Evolutionary conservation across 352 stramenopile species (phyloP), one percentile per base, ranked within the genome.

Genomic region (Thalassiosira oceanica): DNA sequence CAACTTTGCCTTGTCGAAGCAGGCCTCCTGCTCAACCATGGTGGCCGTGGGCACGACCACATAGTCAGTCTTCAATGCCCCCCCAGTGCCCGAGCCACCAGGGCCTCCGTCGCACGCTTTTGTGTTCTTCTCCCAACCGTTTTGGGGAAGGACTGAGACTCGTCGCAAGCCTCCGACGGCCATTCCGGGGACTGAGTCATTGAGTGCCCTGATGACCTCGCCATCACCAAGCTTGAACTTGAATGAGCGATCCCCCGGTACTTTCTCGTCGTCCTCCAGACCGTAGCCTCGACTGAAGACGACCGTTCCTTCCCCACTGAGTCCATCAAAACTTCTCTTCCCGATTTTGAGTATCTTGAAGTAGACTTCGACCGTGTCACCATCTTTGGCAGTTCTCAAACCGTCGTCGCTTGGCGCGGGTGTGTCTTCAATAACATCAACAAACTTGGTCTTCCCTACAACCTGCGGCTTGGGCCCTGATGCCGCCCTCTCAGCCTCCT

Each of bases 301-400:
- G 0, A 89, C 82, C 2, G 84, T 91, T 11, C 81, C 84, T 61
- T 91, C 81, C 18, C 84, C 84, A 56, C 58, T 83, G 5, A 91
- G 33, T 8, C 84, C 84, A 74, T 91, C 84, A 49, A 85, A 89
- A 24, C 62, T 83, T 23, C 84, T 52, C 56, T 91, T 91, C 8
- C 84, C 84, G 8, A 89, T 41, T 42, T 91, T 91, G 2, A 91
- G 55, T 3, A 90, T 79, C 54, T 84, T 88, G 70, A 77, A 89
- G 45, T 77, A 73, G n/a, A 91, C 35, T 8, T 62, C 35, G 0
- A 85, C 70, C 21, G 57, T 36, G 62, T 88, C 78, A 11, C 83
- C 83, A 3, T 51, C 51, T 35, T 78, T 71, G n/a, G 72, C 76
- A 1, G 57, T 13, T 43, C 16, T 8, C 21, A 20, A 33, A 1